Conservation (phyloP, 1,284 basidiomycete species). For the Fomitopsis pinicola region DNA sequence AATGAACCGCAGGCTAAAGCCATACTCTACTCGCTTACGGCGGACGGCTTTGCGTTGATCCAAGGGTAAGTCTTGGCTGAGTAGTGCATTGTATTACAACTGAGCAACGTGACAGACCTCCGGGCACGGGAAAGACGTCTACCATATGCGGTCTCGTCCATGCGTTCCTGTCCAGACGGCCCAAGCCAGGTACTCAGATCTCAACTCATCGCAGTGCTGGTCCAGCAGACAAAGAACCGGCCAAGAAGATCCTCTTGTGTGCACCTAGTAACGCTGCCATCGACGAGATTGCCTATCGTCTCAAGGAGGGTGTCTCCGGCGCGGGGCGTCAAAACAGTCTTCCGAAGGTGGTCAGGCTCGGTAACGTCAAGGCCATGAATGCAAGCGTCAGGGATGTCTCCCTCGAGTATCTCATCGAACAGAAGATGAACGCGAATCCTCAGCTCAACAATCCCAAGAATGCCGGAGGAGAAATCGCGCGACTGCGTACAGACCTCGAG, state of each 20-base stretch:
- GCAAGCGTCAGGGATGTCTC: constrained; percentile 84
- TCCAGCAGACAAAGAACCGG: constrained; percentile 43
- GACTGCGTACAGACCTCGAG: constrained; percentile 65
- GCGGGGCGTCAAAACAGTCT: constrained; percentile 49
- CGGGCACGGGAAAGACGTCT: constrained; percentile 98
- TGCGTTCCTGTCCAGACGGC: constrained; percentile 68
- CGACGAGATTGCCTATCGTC: constrained; percentile 89
- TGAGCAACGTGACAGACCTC: constrained; percentile 59
- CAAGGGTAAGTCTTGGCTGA: constrained; percentile 71
- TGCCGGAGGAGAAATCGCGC: constrained; percentile 52
- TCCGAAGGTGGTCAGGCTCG: constrained; percentile 88
- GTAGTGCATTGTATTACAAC: constrained; percentile 2
- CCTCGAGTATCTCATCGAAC: constrained; percentile 83
- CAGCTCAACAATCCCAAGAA: constrained; percentile 37
- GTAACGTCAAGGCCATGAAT: constrained; percentile 78
- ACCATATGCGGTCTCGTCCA: constrained; percentile 96
- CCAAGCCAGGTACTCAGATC: constrained; percentile 44
- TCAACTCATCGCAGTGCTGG: constrained; percentile 38
- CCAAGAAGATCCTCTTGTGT: constrained; percentile 85
- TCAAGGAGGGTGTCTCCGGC: constrained; percentile 75
- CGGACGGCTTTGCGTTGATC: constrained; percentile 86
- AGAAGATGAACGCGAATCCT: constrained; percentile 57
- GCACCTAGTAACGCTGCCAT: constrained; percentile 99
- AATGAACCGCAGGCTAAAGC: constrained; percentile 96
- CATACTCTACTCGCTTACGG: constrained; percentile 72